Base-by-base conservation (phyloP, 2,329 filamentous ascomycete species). In the Chaetothyriales sp. region DNA sequence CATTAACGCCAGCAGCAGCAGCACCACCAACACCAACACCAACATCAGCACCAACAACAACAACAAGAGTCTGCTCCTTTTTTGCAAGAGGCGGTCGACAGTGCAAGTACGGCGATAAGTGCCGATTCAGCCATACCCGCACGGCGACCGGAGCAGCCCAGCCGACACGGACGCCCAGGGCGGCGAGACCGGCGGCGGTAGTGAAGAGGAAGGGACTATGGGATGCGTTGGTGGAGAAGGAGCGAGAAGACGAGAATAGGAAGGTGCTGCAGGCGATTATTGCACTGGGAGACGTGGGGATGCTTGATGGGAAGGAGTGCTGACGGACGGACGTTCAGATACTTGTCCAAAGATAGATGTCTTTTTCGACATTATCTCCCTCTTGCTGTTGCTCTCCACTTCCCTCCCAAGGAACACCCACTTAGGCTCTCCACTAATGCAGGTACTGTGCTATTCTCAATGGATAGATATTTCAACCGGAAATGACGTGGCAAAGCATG, bases 191-290 rank as follows among this genome's bases (percentile, higher is more conserved):
- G 54, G 61, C 9, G 40, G 51, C 51, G 29, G 51, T 54, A 51
- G 49, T 50, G 37, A 47, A 49, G 28, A 54, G 69, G 53, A 70
- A 72, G 58, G 67, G 70, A 28, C 62, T 74, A 48, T 67, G 68
- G 50, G 68, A 73, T 55, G 64, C 68, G 67, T 65, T 73, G 51
- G 58, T 73, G 44, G 67, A 66, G 33, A 67, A 66, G 47, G 67
- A 73, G 58, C 65, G 66, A 49, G 65, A 69, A 51, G 69, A 73
- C 28, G 67, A 70, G 37, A 62, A 69, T 50, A 66, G 64, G 46
- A 66, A 63, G 44, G 63, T 68, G 9, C 69, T 73, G 66, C 64
- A 67, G 55, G 66, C 66, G 44, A 72, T 73, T 52, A 55, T 61
- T 49, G 68, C 63, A 63, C 58, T 73, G 6, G 71, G 71, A 1